A percentile compares a stretch with the other conserved stretches of the same genome.
phyloP scores from a whole-genome alignment of 2,329 filamentous ascomycete genomes.

The Mollisiaceae sp. region DNA sequence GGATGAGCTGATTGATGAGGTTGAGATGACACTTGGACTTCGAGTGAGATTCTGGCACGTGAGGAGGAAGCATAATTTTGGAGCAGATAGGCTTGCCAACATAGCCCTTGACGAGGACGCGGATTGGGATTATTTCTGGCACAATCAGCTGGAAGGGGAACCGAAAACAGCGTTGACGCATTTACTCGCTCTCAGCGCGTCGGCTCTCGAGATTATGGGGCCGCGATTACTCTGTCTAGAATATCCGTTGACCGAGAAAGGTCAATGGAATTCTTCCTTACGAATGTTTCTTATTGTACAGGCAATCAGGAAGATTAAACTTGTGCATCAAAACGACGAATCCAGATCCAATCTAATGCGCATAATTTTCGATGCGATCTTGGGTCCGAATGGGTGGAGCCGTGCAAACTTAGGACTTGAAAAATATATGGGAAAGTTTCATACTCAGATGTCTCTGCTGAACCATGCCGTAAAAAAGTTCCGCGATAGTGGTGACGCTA shows the following conservation, averaged over 20 bases:
- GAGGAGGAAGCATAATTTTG: background rate
- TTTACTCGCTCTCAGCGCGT: background rate
- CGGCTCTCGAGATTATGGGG: background rate
- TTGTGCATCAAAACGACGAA: background rate
- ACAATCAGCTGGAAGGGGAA: background rate
- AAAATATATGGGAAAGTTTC: background rate
- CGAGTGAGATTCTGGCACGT: constrained; percentile 5
- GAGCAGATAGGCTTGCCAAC: background rate
- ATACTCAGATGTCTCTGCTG: background rate
- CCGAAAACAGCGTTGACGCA: background rate
- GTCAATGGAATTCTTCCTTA: background rate
- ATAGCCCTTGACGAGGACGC: background rate
- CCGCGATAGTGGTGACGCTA: background rate
- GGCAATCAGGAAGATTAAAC: background rate
- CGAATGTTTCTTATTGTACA: background rate
- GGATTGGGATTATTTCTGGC: background rate
- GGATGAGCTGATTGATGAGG: constrained; percentile 5
- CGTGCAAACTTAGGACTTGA: background rate
- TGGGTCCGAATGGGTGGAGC: background rate
- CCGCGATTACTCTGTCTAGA: background rate
- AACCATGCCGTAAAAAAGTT: background rate
- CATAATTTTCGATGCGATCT: background rate
- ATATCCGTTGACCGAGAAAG: background rate
- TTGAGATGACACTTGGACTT: background rate
- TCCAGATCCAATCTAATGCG: background rate